Evolutionary conservation across 2,329 filamentous ascomycete species (phyloP).

Genomic region (Paracamarosporium sp.): DNA sequence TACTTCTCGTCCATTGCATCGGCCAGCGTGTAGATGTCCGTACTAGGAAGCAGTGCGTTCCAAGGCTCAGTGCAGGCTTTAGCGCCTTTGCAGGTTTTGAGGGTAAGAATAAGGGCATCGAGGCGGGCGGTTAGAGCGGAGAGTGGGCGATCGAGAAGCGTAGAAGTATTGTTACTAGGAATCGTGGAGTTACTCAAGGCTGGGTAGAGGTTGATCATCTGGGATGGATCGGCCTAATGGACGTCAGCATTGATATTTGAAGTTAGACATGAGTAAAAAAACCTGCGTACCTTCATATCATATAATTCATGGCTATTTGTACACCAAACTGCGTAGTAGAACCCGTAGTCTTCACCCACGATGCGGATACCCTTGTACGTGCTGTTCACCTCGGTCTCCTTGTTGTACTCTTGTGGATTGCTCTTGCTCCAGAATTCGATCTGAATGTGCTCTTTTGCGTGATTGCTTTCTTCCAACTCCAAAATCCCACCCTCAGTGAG

Average conservation of each 20-base stretch:
- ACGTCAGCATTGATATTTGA: not conserved
- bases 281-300: conserved; percentile 59
- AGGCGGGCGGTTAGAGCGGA: conserved; percentile 32
- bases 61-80: conserved; percentile 61
- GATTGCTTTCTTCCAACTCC: conserved; percentile 7
- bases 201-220: conserved; percentile 46
- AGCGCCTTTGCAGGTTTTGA: conserved; percentile 64
- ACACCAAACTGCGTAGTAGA: conserved; percentile 75
- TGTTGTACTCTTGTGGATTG: conserved; percentile 11
- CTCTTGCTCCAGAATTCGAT: conserved; percentile 50
- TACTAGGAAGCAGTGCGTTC: conserved; percentile 61
- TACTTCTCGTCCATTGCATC: conserved; percentile 57
- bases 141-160: not conserved
- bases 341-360: conserved; percentile 61
- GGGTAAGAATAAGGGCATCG: conserved; percentile 63
- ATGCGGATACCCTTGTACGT: conserved; percentile 69
- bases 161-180: not conserved
- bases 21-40: conserved; percentile 56
- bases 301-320: conserved; percentile 73
- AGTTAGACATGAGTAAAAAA: not conserved
- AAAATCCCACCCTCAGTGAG: conserved; percentile 22
- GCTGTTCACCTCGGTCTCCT: conserved; percentile 49
- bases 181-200: not conserved
- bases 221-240: conserved; percentile 38
- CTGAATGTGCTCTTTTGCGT: conserved; percentile 45